phyloP scores from a whole-genome alignment of 2,329 filamentous ascomycete species.

The Polychaeton citri region DNA sequence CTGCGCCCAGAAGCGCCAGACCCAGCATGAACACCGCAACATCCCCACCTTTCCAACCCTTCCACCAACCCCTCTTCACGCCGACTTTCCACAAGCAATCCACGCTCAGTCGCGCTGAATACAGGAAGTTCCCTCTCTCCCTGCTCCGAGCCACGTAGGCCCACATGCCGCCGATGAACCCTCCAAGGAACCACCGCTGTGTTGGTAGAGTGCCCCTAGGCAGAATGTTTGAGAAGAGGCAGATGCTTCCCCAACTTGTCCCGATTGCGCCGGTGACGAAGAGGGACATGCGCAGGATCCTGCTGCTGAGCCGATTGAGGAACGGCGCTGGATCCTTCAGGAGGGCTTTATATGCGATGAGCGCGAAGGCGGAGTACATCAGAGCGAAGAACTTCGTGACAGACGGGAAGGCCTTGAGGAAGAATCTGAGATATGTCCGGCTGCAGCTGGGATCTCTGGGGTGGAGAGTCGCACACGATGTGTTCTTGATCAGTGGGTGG shows the following conservation, averaged over 20 bases:
- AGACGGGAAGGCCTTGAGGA: conserved; percentile 68
- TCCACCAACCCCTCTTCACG: conserved; percentile 82
- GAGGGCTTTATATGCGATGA: conserved; percentile 55
- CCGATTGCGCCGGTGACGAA: conserved; percentile 76
- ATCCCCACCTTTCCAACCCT: conserved; percentile 67
- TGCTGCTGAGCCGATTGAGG: conserved; percentile 51
- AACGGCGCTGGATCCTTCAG: conserved; percentile 56
- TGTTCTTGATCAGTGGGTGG: conserved; percentile 70
- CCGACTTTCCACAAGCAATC: conserved; percentile 87
- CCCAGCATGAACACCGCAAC: conserved; percentile 70
- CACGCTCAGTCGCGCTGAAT: conserved; percentile 62
- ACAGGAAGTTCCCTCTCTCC: conserved; percentile 60
- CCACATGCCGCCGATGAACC: conserved; percentile 75
- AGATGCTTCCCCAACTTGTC: conserved; percentile 77
- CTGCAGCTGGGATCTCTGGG: conserved; percentile 77
- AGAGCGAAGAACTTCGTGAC: conserved; percentile 66
- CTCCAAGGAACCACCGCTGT: conserved; percentile 80
- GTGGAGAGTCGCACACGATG: conserved; percentile 84
- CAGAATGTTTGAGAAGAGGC: conserved; percentile 70
- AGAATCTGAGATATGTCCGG: conserved; percentile 77
- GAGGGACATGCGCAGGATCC: conserved; percentile 59
- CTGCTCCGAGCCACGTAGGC: conserved; percentile 58
- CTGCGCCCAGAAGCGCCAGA: conserved; percentile 61
- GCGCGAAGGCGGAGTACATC: conserved; percentile 56
- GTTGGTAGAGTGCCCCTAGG: conserved; percentile 63